Conservation (phyloP, 805 yeast species). For the Metschnikowia lochheadii region DNA sequence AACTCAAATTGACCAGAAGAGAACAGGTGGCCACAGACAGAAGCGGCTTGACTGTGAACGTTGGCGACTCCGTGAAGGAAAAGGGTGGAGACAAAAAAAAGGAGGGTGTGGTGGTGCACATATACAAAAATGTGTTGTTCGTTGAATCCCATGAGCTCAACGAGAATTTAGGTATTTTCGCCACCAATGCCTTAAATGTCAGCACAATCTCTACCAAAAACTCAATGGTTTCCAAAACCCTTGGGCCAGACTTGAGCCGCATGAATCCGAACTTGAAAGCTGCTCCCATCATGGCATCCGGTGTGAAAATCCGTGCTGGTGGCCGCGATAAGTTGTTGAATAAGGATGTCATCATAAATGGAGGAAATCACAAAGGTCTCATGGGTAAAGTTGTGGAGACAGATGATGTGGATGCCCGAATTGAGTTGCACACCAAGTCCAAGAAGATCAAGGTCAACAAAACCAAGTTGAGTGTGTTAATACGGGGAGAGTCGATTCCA, state of each 20-base stretch:
- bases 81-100: constrained; percentile 68
- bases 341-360: constrained; percentile 78
- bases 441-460: constrained; percentile 84
- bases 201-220: constrained; percentile 84
- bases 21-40: constrained; percentile 84
- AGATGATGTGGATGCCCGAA: constrained; percentile 85
- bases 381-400: constrained; percentile 92
- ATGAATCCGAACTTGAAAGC: constrained; percentile 82
- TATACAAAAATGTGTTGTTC: constrained; percentile 76
- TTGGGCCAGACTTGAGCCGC: constrained; percentile 65
- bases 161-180: constrained; percentile 91
- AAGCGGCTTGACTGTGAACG: constrained; percentile 76
- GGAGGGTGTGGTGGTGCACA: constrained; percentile 84
- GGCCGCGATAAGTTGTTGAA: constrained; percentile 82
- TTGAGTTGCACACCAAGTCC: constrained; percentile 89
- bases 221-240: constrained; percentile 51
- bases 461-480: constrained; percentile 65
- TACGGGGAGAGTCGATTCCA: constrained; percentile 68
- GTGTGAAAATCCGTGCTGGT: constrained; percentile 47
- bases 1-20: constrained; percentile 58
- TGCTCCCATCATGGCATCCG: constrained; percentile 37
- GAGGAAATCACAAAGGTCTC: constrained; percentile 93
- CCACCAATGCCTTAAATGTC: constrained; percentile 68
- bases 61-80: constrained; percentile 93
- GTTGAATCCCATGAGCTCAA: constrained; percentile 71